Base-by-base conservation (phyloP, 2,329 filamentous ascomycete genomes). In the Beauveria medogensis region DNA sequence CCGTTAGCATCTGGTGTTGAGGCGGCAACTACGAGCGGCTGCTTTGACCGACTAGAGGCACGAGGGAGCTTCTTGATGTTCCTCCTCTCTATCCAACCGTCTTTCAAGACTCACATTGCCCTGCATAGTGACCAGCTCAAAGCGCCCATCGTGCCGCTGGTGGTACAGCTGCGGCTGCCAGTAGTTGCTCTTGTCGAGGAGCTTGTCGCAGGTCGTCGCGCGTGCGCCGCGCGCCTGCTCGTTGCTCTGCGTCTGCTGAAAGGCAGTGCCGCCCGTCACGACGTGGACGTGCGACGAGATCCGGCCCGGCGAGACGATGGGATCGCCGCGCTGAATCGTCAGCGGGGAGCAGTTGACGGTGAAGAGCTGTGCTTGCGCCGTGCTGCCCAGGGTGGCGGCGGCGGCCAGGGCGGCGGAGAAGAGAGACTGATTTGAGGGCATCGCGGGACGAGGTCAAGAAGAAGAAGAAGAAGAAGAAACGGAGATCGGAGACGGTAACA, bases 151-250 rank as follows among this genome's bases (percentile, higher is more conserved):
- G 48, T 78, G 68, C 50, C 80, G 77, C 62, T 80, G 72, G 61
- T 76, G 76, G 65, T 72, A 75, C 1, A 89, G 73, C 63, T 78
- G 77, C 0, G 87, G 86, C 18, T 82, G 83, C 87, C 87, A 90
- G 73, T 90, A 90, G 67, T 84, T 87, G 60, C 82, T 87, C 61
- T 82, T 74, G 69, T 89, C 86, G 64, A 82, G 74, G 30, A 78
- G 76, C 60, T 86, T 84, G 40, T 78, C 77, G 71, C 87, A 89
- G 4, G 86, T 86, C 2, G 86, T 86, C 71, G 87, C 90, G 12
- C 78, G 78, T 2, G 83, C 81, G 26, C 70, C 70, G 60, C 77
- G 74, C n/a, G 82, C 80, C 41, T 78, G 73, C 9, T 77, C 73
- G 67, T 81, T 86, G 59, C 73, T 74, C 77, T 84, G 81, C 30